Evolutionary conservation across 495 filamentous ascomycete species (phyloP), one percentile per base, ranked within the genome.

Genomic region (Penicillium desertorum): DNA sequence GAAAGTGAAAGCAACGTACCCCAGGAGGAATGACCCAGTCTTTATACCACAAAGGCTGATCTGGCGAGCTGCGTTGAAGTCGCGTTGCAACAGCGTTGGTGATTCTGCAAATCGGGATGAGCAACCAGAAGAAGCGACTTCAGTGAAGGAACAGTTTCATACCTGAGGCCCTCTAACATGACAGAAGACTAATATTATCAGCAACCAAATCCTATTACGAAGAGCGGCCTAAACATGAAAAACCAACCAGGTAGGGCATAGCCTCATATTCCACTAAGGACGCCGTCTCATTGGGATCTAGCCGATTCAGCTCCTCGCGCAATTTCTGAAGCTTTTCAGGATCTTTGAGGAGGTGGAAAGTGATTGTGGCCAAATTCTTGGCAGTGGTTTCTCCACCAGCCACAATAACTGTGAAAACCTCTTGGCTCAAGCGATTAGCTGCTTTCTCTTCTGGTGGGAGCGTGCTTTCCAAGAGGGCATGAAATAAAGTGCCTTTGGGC

Each of bases 301-400:
- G 32, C 0, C 39, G 45, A 23, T 57, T 55, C 30, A 73, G 45
- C 50, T 76, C 75, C n/a, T 64, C 62, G 22, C 53, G 62, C 5
- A 78, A 58, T 17, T 61, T 67, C 5, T 60, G 20, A 19, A 71
- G 53, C 14, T 70, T 73, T 2, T 67, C 54, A 4, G 67, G 73
- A 43, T 77, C 68, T 5, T 57, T 54, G 9, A 75, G 59, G 7
- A 80, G 66, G 56, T 81, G 72, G 59, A 71, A 82, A 14, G 70
- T 64, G 11, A 75, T 63, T 12, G 63, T 58, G 7, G 67, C 53
- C 41, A 78, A 43, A 7, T 75, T 71, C 49, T 69, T 72, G 6
- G 69, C 72, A 0, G 76, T 79, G 2, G 77, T 81, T 32, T 75
- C 72, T 29, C 69, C 70, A 4, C 82, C 81, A 5, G 81, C 81